Evolutionary conservation across 495 filamentous ascomycete species (phyloP), one percentile per base, ranked within the genome.

Genomic region (Copromyces sp.): DNA sequence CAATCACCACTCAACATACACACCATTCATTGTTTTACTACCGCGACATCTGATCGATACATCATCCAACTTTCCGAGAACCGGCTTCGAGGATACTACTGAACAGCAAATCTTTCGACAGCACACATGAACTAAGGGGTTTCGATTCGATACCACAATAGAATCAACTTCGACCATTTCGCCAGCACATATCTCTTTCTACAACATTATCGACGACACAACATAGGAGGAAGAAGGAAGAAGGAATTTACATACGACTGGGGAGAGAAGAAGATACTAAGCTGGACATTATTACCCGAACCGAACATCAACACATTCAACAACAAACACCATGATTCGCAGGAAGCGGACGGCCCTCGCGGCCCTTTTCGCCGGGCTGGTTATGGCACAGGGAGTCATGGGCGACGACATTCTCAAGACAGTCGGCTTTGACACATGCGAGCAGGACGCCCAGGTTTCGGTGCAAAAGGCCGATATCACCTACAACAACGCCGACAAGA

Each of bases 391-490:
- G 65, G 79, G 83, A 9, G 84, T 81, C n/a, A 42, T 84, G 38
- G 92, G 88, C 71, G 86, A 81, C 69, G 91, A 97, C 78, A 84
- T 94, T 20, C 87, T 99, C 37, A 87, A 90, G 77, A 98, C 95
- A 39, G 84, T 83, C 45, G 93, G 94, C 71, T 95, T 95, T 83
- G 89, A 84, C 76, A 89, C 87, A 72, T 99, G 95, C 83, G 82
- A 90, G 76, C 80, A 32, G 53, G 86, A 88, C 68, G 84, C 91
- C 37, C 82, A 82, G 32, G 92, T 99, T 73, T 84, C 87, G 71
- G 91, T 98, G 71, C 83, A 92, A 61, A 88, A 86, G 72, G 84
- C 95, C 73, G 84, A 96, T 75, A 89, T 98, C 72, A 84, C 89
- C 74, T 99, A 94, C 82, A 88, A 95, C 82, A 88, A 89, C 71